Evolutionary conservation across 768 basidiomycete species (phyloP).

Genomic region (Fomitopsis serialis): DNA sequence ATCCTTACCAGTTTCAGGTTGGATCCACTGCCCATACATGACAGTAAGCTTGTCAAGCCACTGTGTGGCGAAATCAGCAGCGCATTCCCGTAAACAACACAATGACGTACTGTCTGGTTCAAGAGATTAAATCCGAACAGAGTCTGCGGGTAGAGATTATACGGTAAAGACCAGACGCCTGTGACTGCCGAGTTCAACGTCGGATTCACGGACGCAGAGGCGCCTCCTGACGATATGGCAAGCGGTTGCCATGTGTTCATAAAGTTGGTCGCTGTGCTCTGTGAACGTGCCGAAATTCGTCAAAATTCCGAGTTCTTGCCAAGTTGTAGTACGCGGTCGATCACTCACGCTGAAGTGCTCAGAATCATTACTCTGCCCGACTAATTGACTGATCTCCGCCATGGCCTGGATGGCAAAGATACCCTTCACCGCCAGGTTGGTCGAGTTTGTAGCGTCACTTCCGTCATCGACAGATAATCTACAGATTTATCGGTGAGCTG

Average conservation of each 20-base stretch:
- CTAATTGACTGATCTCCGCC: slow-evolving; percentile 10
- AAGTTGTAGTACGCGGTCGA: neutral
- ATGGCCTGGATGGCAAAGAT: slow-evolving; percentile 18
- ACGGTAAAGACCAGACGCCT: neutral
- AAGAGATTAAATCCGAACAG: neutral
- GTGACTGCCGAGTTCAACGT: neutral
- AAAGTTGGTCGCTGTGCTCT: neutral
- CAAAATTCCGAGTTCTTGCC: neutral
- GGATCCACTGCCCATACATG: neutral
- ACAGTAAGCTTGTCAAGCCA: neutral
- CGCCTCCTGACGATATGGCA: neutral
- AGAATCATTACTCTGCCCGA: neutral
- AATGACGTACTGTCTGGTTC: neutral
- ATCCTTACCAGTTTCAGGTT: neutral
- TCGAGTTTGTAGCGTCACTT: slow-evolving; percentile 8
- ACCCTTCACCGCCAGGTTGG: slow-evolving; percentile 16
- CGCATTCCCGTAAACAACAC: neutral
- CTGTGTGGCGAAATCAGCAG: neutral
- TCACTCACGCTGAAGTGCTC: neutral
- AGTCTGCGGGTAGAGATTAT: neutral
- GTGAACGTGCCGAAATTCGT: neutral
- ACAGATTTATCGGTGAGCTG: too few relatives aligned
- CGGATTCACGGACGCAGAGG: neutral
- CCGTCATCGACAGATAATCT: slow-evolving; percentile 6
- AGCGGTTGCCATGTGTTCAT: neutral